These are phyloP conservation scores for Thalassiosira mediterranea DNA, from an alignment of 352 stramenopile genomes.

Conservation along the genomic window DNA sequence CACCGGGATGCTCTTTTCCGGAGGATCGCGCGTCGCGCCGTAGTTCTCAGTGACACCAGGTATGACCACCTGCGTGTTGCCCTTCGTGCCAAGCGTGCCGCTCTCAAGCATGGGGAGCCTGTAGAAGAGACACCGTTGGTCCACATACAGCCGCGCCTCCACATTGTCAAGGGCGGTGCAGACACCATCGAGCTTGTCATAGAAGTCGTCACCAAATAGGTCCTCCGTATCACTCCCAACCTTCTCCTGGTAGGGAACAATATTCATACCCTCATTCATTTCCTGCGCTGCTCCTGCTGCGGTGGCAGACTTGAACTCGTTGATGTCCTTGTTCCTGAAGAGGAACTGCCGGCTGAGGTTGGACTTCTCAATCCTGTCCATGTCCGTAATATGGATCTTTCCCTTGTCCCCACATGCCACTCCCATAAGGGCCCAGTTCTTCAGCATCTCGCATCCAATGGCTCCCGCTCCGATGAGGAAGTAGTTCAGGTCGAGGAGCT, in stretches of 20 bases:
- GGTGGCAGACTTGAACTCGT: constrained; percentile 93
- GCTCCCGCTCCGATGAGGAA: constrained; percentile 98
- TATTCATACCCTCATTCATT: constrained; percentile 96
- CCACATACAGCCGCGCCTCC: constrained; percentile 98
- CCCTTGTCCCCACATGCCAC: constrained; percentile 88
- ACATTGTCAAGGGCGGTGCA: constrained; percentile 99
- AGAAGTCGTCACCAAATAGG: constrained; percentile 99
- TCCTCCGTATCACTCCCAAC: constrained; percentile 92
- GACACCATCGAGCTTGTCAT: constrained; percentile 94
- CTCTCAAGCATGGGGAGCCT: constrained; percentile 95
- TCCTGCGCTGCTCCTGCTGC: constrained; percentile 89
- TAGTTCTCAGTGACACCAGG: constrained; percentile 93
- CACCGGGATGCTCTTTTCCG: constrained; percentile 99
- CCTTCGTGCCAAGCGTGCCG: constrained; percentile 98
- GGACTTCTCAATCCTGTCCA: constrained; percentile 99
- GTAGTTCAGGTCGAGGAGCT: constrained; percentile 77
- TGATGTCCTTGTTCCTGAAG: constrained; percentile 97
- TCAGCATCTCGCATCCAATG: constrained; percentile 99
- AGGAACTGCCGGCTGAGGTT: constrained; percentile 99
- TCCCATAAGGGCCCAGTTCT: constrained; percentile 99
- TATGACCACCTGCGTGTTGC: constrained; percentile 91
- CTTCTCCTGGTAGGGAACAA: constrained; percentile 86
- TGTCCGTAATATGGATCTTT: constrained; percentile 94
- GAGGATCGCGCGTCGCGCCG: constrained; percentile 94
- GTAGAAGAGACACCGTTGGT: constrained; percentile 90